Base-by-base conservation (phyloP, 164 flowering plant genomes). In the Hamamelis virginiana region DNA sequence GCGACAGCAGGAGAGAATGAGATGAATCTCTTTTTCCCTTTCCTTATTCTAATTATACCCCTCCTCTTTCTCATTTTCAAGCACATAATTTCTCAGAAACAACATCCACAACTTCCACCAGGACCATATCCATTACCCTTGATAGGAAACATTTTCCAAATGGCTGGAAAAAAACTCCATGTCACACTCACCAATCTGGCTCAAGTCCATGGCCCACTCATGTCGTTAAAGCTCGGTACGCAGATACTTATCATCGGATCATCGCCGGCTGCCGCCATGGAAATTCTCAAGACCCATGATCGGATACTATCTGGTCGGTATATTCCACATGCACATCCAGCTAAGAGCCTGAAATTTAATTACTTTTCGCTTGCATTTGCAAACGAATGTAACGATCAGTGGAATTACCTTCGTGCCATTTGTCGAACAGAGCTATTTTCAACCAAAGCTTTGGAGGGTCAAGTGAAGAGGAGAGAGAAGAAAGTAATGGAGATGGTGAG, bases 41-140 rank as follows among this genome's bases (percentile, higher is more conserved):
- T 55, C 50, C 47, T 66, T 22, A 28, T 66, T 16, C n/a, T 47
- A 5, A 14, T n/a, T n/a, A n/a, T 44, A 19, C 13, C 46, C 1
- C 19, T 66, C 12, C 19, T 66, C 28, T 38, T 66, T 23, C 46
- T 55, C 69, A 51, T 53, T 15, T 10, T 38, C 61, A 53, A 55
- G n/a, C 48, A 33, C 19, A 66, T 26, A 46, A 23, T 43, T 66
- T 44, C 66, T 8, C 46, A 2, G 6, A 56, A 57, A 18, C 5
- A 1, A 43, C 26, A 1, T 3, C n/a, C 52, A 48, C n/a, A n/a
- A n/a, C 73, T 80, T 12, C 83, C 85, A 33, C 85, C 85, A 38
- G 85, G 85, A 0, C 85, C 85, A 22, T 27, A n/a, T 14, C 73
- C 81, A 74, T 82, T 78, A 76, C 85, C 83, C 16, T 28, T 82